Evolutionary conservation across 73 alveolate genomes (phyloP).

Genomic region (Symbiodinium natans): DNA sequence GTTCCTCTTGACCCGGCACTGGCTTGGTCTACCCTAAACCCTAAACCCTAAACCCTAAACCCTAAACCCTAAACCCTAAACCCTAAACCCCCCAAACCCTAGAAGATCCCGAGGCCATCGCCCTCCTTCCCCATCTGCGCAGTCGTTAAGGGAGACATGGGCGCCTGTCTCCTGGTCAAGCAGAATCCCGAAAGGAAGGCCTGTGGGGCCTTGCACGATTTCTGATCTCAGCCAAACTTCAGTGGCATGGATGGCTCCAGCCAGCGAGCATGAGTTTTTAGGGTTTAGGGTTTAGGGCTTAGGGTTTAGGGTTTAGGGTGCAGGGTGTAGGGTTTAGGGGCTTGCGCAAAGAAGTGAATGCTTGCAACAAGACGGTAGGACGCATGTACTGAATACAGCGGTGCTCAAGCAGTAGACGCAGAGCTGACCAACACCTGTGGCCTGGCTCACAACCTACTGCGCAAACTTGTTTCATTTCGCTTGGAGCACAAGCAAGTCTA

Average conservation of each 20-base stretch:
- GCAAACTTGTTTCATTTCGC: constrained; percentile 13
- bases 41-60: too few relatives aligned
- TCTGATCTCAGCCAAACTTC: not conserved
- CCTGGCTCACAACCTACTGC: too few relatives aligned
- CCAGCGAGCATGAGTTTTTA: not conserved
- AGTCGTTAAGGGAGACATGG: constrained; percentile 30
- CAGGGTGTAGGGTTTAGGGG: too few relatives aligned
- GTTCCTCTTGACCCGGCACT: too few relatives aligned
- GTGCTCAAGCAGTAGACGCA: not conserved
- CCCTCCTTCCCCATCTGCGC: constrained; percentile 50
- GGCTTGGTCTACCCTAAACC: too few relatives aligned
- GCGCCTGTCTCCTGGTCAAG: constrained; percentile 65
- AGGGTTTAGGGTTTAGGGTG: too few relatives aligned
- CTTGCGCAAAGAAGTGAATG: too few relatives aligned
- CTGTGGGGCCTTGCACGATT: not conserved
- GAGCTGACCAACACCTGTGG: not conserved
- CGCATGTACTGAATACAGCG: not conserved
- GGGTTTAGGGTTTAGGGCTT: too few relatives aligned
- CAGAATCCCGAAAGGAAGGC: not conserved
- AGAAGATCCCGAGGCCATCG: not conserved
- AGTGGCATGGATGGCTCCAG: not conserved
- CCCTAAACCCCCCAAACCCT: not conserved
- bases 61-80: too few relatives aligned
- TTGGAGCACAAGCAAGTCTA: not conserved
- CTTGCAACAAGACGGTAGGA: too few relatives aligned